Percentiles rank a stretch among this genome's conserved stretches.
Conservation (phyloP, 192 early-diverging fungal species). For the Allomyces arbusculus region DNA sequence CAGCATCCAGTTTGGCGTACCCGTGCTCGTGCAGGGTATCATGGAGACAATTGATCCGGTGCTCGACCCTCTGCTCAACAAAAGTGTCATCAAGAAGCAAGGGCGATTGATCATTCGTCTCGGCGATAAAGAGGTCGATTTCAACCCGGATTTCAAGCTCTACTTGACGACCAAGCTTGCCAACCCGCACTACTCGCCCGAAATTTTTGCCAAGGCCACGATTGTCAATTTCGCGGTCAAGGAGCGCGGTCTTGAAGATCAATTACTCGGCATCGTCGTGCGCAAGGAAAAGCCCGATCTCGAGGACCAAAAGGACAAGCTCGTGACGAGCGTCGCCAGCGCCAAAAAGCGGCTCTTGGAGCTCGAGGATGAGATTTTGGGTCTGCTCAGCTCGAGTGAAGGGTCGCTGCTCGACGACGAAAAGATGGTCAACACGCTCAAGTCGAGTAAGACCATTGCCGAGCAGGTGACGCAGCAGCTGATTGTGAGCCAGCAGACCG, state of each 20-base stretch:
- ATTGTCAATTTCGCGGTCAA: slow-evolving; percentile 99
- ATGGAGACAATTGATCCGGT: slow-evolving; percentile 86
- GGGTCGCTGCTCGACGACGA: slow-evolving; percentile 97
- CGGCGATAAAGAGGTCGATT: slow-evolving; percentile 94
- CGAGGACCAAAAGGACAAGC: slow-evolving; percentile 71
- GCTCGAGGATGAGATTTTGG: slow-evolving; percentile 79
- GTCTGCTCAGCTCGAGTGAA: slow-evolving; percentile 77
- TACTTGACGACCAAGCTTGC: slow-evolving; percentile 90
- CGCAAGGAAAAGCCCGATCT: slow-evolving; percentile 89
- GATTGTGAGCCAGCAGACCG: slow-evolving; percentile 79
- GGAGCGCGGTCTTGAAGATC: slow-evolving; percentile 80
- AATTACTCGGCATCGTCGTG: slow-evolving; percentile 88
- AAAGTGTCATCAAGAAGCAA: slow-evolving; percentile 81
- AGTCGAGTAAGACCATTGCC: slow-evolving; percentile 87
- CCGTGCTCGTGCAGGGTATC: slow-evolving; percentile 88
- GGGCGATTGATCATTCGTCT: slow-evolving; percentile 89
- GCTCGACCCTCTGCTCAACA: slow-evolving; percentile 92
- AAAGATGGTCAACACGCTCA: slow-evolving; percentile 75
- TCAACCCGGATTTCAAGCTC: slow-evolving; percentile 86
- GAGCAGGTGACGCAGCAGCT: slow-evolving; percentile 82
- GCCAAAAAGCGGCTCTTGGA: slow-evolving; percentile 79
- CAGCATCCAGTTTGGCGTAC: slow-evolving; percentile 93
- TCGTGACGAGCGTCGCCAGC: slow-evolving; percentile 86
- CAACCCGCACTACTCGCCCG: slow-evolving; percentile 78
- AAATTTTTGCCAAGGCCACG: slow-evolving; percentile 88